Evolutionary conservation across 2,329 filamentous ascomycete species (phyloP), one percentile per base, ranked within the genome.

Genomic region (Colletotrichum sp.): DNA sequence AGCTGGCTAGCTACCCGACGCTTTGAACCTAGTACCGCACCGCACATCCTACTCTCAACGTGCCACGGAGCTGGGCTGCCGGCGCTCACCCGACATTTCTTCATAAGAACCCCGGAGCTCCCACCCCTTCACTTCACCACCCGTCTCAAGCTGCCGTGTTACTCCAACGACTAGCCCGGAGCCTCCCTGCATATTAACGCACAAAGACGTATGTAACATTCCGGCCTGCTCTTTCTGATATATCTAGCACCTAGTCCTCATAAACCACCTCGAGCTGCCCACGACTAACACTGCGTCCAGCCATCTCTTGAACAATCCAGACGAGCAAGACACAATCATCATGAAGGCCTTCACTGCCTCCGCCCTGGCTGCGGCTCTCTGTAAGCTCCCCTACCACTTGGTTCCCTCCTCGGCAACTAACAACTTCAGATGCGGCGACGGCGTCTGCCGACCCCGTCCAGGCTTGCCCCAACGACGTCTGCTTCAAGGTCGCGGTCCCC

Each of bases 401-500:
- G 30, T 13, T 6, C 32, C 48, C 22, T 12, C 12, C 12, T 7
- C 22, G n/a, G 44, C 10, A 0, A 52, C n/a, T 52, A 52, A 52
- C n/a, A 22, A 0, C 6, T 0, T 22, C 30, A 78, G 77, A 75
- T 8, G 82, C 82, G 63, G 79, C 79, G 30, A 81, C 83, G 26
- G 79, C 81, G 5, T 80, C 83, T 6, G 83, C 82, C 26, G 79
- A 76, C 6, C 78, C 82, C 8, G 70, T 82, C n/a, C 78, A 81
- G 16, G 83, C 84, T 79, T 92, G 90, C 78, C 85, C 88, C 57
- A 80, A 80, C 4, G 80, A 79, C 34, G 82, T 92, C 55, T 92
- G 91, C 82, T 92, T 88, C 82, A 84, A 85, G 75, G 87, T 93
- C 78, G 91, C 86, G 57, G 87, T 93, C 4, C 91, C 92, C 1